These are phyloP conservation scores for Pseudognaphalium luteoalbum DNA, from an alignment of 129 eudicot genomes.

Conservation along the genomic window DNA sequence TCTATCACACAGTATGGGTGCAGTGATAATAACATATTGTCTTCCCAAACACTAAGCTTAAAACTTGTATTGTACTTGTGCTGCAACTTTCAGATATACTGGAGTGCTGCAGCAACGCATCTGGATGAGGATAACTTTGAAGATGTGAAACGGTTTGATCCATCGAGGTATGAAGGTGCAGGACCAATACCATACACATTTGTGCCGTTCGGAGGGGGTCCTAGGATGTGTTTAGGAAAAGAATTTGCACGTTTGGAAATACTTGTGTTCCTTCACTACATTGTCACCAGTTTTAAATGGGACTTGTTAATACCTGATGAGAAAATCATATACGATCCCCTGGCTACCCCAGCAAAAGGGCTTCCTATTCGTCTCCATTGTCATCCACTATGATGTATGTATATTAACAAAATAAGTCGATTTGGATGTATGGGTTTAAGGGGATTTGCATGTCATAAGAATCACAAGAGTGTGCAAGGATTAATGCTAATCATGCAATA, in stretches of 20 bases:
- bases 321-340: slow-evolving; percentile 18
- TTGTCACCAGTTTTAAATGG: neutral
- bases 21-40: too few species aligned
- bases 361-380: slow-evolving; percentile 20
- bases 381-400: neutral
- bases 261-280: slow-evolving; percentile 10
- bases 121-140: neutral
- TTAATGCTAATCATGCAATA: too few species aligned
- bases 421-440: too few species aligned
- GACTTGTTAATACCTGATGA: neutral
- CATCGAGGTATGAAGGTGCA: slow-evolving; percentile 10
- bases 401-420: too few species aligned
- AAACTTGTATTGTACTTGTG: too few species aligned
- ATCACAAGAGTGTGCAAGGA: too few species aligned
- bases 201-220: slow-evolving; percentile 13
- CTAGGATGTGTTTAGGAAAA: slow-evolving; percentile 9
- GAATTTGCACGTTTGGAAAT: neutral
- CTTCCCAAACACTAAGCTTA: too few species aligned
- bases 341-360: slow-evolving; percentile 19
- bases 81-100: neutral
- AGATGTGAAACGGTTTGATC: neutral
- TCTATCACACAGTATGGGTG: too few species aligned
- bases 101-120: neutral
- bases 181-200: neutral
- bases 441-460: too few species aligned